These are phyloP conservation scores for Paraphaeosphaeria minitans DNA, from an alignment of 2,329 filamentous ascomycete species.

Conservation along the genomic window DNA sequence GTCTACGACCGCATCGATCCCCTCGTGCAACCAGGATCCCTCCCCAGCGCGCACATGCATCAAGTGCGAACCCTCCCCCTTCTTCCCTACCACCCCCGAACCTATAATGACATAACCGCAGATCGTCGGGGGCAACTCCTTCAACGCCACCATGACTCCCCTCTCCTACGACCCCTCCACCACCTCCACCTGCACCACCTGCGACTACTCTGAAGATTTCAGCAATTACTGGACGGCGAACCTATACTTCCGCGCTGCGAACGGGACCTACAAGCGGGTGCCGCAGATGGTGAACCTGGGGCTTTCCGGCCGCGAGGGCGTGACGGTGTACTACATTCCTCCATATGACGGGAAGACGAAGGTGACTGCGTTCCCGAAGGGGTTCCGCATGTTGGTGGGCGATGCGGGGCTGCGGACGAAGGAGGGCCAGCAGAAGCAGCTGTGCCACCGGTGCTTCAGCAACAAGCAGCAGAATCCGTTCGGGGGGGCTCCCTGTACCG, in stretches of 20 bases:
- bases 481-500: constrained; percentile 47
- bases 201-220: constrained; percentile 39
- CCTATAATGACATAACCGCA: constrained; percentile 6
- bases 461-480: constrained; percentile 50
- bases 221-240: constrained; percentile 41
- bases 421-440: constrained; percentile 35
- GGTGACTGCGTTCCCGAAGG: constrained; percentile 39
- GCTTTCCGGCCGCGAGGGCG: constrained; percentile 28
- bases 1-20: constrained; percentile 30
- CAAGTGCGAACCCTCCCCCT: constrained; percentile 13
- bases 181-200: constrained; percentile 37
- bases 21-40: constrained; percentile 26
- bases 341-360: constrained; percentile 42
- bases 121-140: constrained; percentile 38
- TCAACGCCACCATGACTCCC: constrained; percentile 39
- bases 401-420: constrained; percentile 25
- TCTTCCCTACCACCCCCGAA: constrained; percentile 17
- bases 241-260: constrained; percentile 58
- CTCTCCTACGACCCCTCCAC: constrained; percentile 28
- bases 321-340: constrained; percentile 39
- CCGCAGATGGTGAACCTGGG: constrained; percentile 37
- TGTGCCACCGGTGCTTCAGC: constrained; percentile 53
- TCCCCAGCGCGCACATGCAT: constrained; percentile 27
- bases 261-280: constrained; percentile 36
- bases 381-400: constrained; percentile 37